Percentiles rank a stretch among this genome's conserved stretches.
Evolutionary conservation across 2,329 filamentous ascomycete genomes (phyloP).

Genomic region (Thermoascus crustaceus): DNA sequence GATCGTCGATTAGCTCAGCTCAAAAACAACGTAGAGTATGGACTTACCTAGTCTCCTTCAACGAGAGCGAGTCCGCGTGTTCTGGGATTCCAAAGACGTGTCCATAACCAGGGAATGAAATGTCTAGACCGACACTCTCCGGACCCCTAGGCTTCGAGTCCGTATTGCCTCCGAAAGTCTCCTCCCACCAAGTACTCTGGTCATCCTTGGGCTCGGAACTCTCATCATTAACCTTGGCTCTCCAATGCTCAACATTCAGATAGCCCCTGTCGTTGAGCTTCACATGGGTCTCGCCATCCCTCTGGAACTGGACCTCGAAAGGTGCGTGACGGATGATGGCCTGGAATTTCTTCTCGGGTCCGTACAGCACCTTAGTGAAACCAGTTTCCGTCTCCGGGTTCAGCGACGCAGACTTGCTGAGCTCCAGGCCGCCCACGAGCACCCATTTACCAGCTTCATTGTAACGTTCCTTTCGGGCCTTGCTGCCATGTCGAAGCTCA

Average conservation of each 20-base stretch:
- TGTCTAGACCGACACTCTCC: slow-evolving; percentile 84
- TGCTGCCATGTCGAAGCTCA: slow-evolving; percentile 74
- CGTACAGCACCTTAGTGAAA: slow-evolving; percentile 68
- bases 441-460: slow-evolving; percentile 84
- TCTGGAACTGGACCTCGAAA: slow-evolving; percentile 77
- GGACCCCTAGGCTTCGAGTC: slow-evolving; percentile 92
- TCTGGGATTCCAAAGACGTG: slow-evolving; percentile 93
- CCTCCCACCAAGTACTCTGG: slow-evolving; percentile 96
- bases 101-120: slow-evolving; percentile 83
- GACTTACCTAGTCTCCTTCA: slow-evolving; percentile 70
- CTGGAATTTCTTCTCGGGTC: slow-evolving; percentile 66
- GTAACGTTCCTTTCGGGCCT: slow-evolving; percentile 82
- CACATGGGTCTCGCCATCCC: slow-evolving; percentile 73
- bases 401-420: slow-evolving; percentile 64
- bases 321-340: slow-evolving; percentile 76
- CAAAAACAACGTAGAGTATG: background rate
- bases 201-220: slow-evolving; percentile 35
- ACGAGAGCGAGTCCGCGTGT: slow-evolving; percentile 77
- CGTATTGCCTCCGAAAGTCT: slow-evolving; percentile 89
- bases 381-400: slow-evolving; percentile 57
- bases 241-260: slow-evolving; percentile 93
- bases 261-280: slow-evolving; percentile 84
- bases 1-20: slow-evolving; percentile 14
- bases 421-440: slow-evolving; percentile 69
- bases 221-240: slow-evolving; percentile 66